Percentiles rank a stretch among this genome's conserved stretches.
Evolutionary conservation across 345 rosid genomes (phyloP).

Genomic region (Populus alba): DNA sequence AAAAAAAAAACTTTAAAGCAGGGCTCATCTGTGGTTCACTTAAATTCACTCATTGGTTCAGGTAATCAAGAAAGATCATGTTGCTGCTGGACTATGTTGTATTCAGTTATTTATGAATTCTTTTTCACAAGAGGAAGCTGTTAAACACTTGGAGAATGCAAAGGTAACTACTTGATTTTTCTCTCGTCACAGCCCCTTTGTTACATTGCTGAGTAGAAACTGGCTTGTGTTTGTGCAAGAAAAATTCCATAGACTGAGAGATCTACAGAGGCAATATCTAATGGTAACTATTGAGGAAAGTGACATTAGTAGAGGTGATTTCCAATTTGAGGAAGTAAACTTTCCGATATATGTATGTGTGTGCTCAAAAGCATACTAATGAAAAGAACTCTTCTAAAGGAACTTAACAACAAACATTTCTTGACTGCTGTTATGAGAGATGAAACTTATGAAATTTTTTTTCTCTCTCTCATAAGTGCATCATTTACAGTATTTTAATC

Average conservation of each 20-base stretch:
- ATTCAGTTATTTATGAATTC: constrained; percentile 92
- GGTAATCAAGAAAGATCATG: constrained; percentile 94
- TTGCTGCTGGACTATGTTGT: constrained; percentile 93
- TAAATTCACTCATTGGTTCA: constrained; percentile 28
- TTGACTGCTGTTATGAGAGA: not conserved
- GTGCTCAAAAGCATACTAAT: not conserved
- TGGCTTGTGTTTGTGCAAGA: not conserved
- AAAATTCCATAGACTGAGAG: not conserved
- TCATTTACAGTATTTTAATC: not conserved
- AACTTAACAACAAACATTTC: not conserved
- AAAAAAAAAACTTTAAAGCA: not conserved
- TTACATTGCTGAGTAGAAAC: constrained; percentile 1
- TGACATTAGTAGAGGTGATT: not conserved
- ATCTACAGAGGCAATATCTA: not conserved
- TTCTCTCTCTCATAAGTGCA: not conserved
- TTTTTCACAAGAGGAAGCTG: constrained; percentile 84
- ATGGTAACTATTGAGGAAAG: not conserved
- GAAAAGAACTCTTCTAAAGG: not conserved
- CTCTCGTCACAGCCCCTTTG: not conserved
- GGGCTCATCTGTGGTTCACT: not conserved
- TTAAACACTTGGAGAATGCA: constrained; percentile 82
- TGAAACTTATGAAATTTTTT: not conserved
- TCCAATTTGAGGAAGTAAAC: not conserved
- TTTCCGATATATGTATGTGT: not conserved
- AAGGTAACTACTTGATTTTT: constrained; percentile 46